phyloP scores from a whole-genome alignment of 805 yeast species.

The Lachancea lanzarotensis region DNA sequence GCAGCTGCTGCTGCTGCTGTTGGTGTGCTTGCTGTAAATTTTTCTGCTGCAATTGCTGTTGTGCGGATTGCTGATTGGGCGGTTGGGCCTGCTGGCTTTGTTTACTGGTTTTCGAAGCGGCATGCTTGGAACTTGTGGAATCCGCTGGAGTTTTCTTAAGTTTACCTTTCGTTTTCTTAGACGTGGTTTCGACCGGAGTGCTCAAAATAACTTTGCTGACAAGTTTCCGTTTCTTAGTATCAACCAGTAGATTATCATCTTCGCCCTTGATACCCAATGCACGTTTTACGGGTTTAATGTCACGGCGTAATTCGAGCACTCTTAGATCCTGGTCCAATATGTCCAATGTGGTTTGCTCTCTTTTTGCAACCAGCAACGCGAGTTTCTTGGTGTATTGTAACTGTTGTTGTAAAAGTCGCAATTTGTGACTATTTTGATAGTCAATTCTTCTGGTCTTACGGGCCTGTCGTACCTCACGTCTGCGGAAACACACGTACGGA shows the following conservation, averaged over 20 bases:
- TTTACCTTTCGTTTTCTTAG: conserved; percentile 4
- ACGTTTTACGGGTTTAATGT: conserved; percentile 69
- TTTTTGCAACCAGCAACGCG: conserved; percentile 59
- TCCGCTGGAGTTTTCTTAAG: conserved; percentile 7
- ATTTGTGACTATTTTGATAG: conserved; percentile 77
- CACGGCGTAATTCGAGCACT: conserved; percentile 66
- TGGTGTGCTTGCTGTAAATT: conserved; percentile 19
- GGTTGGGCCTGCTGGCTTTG: conserved; percentile 1
- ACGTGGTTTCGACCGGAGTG: not conserved
- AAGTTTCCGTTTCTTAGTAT: conserved; percentile 63
- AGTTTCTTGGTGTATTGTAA: conserved; percentile 69
- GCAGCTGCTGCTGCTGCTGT: conserved; percentile 20
- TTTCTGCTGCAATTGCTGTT: conserved; percentile 8
- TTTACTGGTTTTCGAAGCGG: not conserved
- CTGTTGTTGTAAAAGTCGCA: conserved; percentile 67
- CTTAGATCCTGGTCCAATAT: conserved; percentile 55
- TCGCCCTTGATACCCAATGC: conserved; percentile 71
- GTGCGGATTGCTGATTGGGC: not conserved
- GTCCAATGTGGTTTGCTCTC: conserved; percentile 51
- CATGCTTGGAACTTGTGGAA: conserved; percentile 2
- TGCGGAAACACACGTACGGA: conserved; percentile 91
- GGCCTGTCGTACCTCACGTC: conserved; percentile 91
- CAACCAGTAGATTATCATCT: conserved; percentile 65
- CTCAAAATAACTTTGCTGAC: conserved; percentile 14
- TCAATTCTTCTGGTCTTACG: conserved; percentile 95